Conservation (phyloP, 768 basidiomycete species). For the Pisolithus orientalis region DNA sequence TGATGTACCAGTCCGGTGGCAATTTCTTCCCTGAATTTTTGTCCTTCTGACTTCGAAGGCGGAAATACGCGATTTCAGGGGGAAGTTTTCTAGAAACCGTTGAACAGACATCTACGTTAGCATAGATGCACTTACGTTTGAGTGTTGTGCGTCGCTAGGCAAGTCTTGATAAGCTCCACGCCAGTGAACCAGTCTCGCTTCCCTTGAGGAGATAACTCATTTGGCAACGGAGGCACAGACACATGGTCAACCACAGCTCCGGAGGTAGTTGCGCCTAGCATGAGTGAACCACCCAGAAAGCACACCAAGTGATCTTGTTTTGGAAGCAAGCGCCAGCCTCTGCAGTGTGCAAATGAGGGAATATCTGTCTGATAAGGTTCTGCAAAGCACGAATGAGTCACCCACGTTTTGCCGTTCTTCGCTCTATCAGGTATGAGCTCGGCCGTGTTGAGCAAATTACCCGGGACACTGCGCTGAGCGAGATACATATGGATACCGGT, state of each 20-base stretch:
- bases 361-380: conserved; percentile 1
- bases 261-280: conserved; percentile 77
- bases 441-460: conserved; percentile 68
- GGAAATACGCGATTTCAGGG: conserved; percentile 88
- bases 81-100: conserved; percentile 58
- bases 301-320: conserved; percentile 97
- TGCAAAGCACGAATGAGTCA: background rate
- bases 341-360: conserved; percentile 18
- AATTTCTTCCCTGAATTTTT: conserved; percentile 25
- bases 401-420: conserved; percentile 29
- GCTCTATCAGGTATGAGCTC: conserved; percentile 65
- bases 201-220: conserved; percentile 55
- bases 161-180: conserved; percentile 76
- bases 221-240: conserved; percentile 61
- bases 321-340: conserved; percentile 68
- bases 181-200: conserved; percentile 80
- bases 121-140: conserved; percentile 52
- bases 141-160: conserved; percentile 81
- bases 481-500: conserved; percentile 70
- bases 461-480: conserved; percentile 52
- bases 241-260: conserved; percentile 49
- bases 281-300: conserved; percentile 87
- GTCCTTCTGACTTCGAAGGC: conserved; percentile 52
- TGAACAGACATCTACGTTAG: background rate
- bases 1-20: conserved; percentile 86